phyloP scores from a whole-genome alignment of 495 filamentous ascomycete species.

The Friedmanniomyces endolithicus region DNA sequence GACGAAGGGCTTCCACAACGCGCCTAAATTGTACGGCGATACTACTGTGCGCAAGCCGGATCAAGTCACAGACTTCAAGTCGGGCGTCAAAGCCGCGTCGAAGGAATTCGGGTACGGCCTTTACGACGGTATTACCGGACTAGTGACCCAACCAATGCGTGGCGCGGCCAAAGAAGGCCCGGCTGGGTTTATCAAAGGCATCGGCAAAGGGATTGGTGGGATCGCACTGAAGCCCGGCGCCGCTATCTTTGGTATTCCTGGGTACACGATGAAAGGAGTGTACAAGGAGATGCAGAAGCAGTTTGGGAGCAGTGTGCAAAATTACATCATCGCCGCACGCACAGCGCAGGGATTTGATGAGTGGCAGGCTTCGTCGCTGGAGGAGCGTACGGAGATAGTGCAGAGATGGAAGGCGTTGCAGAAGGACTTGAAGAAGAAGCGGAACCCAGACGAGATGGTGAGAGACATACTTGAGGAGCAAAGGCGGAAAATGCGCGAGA shows the following conservation, averaged over 20 bases:
- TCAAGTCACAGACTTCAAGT: conserved; percentile 57
- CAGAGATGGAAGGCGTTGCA: conserved; percentile 43
- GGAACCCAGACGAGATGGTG: conserved; percentile 38
- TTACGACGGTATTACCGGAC: conserved; percentile 55
- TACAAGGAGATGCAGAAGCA: conserved; percentile 57
- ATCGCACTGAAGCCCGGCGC: conserved; percentile 57
- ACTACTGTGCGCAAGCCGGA: conserved; percentile 54
- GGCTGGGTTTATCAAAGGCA: conserved; percentile 58
- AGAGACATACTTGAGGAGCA: conserved; percentile 27
- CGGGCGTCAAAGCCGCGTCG: conserved; percentile 43
- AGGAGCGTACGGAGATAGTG: conserved; percentile 47
- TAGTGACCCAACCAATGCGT: conserved; percentile 55
- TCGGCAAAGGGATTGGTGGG: conserved; percentile 65
- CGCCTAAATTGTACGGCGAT: conserved; percentile 66
- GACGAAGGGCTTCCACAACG: conserved; percentile 77
- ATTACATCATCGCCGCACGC: conserved; percentile 60
- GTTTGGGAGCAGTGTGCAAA: conserved; percentile 49
- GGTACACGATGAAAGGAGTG: conserved; percentile 63
- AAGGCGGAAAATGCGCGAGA: conserved; percentile 27
- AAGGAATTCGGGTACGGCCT: conserved; percentile 24
- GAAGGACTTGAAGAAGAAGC: conserved; percentile 43
- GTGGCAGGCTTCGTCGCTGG: conserved; percentile 32
- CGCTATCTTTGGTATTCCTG: conserved; percentile 53
- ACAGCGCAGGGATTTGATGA: conserved; percentile 62
- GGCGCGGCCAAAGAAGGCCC: conserved; percentile 58